Conservation (phyloP, 2,329 filamentous ascomycete species). For the Fusarium drepaniforme region DNA sequence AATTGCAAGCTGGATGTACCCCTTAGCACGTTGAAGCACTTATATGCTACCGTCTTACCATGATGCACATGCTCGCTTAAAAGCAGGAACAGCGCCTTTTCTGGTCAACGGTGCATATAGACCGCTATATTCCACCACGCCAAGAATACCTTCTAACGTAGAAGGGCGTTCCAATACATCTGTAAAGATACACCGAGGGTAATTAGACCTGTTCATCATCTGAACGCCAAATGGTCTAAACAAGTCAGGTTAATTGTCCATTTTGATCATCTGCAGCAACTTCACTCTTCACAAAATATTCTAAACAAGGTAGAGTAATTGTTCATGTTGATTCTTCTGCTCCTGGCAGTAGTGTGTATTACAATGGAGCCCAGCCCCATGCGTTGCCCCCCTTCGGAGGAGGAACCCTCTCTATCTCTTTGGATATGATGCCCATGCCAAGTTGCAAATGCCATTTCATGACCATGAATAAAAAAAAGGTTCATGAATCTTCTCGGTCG, state of each 20-base stretch:
- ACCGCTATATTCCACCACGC: not conserved
- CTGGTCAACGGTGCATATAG: not conserved
- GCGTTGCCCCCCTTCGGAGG: conserved; percentile 6
- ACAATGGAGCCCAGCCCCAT: conserved; percentile 41
- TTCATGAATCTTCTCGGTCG: conserved; percentile 24
- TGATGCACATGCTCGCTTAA: not conserved
- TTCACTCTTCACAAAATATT: not conserved
- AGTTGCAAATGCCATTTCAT: conserved; percentile 20
- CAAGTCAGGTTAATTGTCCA: not conserved
- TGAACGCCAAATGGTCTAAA: not conserved
- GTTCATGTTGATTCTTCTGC: conserved; percentile 35
- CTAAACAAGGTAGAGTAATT: not conserved
- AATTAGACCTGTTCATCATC: not conserved
- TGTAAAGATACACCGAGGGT: not conserved
- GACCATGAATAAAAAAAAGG: conserved; percentile 13
- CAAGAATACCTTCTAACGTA: not conserved
- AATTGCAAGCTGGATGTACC: not conserved
- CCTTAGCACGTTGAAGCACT: not conserved
- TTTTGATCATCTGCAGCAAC: not conserved
- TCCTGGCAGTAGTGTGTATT: conserved; percentile 41
- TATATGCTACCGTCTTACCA: not conserved
- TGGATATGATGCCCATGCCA: conserved; percentile 26
- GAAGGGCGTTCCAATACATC: not conserved
- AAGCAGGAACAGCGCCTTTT: not conserved
- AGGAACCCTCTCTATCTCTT: conserved; percentile 30